Percentiles rank a stretch among this genome's conserved stretches.
Evolutionary conservation across 169 alveolate species (phyloP).

Genomic region (Plasmodium chabaudi): DNA sequence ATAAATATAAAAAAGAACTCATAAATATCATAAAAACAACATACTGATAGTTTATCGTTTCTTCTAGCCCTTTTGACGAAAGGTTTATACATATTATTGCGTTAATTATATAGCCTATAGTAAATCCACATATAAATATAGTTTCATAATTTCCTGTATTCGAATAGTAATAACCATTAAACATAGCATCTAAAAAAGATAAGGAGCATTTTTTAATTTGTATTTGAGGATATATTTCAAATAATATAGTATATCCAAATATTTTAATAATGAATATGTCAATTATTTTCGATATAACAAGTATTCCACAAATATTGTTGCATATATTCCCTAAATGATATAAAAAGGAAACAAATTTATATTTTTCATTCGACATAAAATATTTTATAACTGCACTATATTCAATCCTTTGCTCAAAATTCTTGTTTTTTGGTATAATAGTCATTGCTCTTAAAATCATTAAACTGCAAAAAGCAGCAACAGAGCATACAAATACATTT

Average conservation of each 20-base stretch:
- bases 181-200: slow-evolving; percentile 57
- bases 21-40: slow-evolving; percentile 73
- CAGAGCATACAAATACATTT: slow-evolving; percentile 77
- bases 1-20: slow-evolving; percentile 80
- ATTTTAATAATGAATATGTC: slow-evolving; percentile 80
- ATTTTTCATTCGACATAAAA: slow-evolving; percentile 80
- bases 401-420: slow-evolving; percentile 86
- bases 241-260: slow-evolving; percentile 81
- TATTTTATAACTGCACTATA: slow-evolving; percentile 84
- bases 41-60: slow-evolving; percentile 83
- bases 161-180: slow-evolving; percentile 47
- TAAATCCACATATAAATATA: slow-evolving; percentile 75
- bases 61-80: slow-evolving; percentile 82
- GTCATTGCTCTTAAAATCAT: slow-evolving; percentile 86
- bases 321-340: slow-evolving; percentile 82
- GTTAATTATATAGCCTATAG: slow-evolving; percentile 84
- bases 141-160: slow-evolving; percentile 60
- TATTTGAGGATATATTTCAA: slow-evolving; percentile 80
- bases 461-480: slow-evolving; percentile 82
- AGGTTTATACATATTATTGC: slow-evolving; percentile 80
- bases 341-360: slow-evolving; percentile 79
- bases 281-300: slow-evolving; percentile 82
- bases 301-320: slow-evolving; percentile 80
- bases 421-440: slow-evolving; percentile 83
- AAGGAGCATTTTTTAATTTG: slow-evolving; percentile 59